Evolutionary conservation across 441 rosid genomes (phyloP), one percentile per base, ranked within the genome.

Genomic region (Pelargonium myrrhifolium): DNA sequence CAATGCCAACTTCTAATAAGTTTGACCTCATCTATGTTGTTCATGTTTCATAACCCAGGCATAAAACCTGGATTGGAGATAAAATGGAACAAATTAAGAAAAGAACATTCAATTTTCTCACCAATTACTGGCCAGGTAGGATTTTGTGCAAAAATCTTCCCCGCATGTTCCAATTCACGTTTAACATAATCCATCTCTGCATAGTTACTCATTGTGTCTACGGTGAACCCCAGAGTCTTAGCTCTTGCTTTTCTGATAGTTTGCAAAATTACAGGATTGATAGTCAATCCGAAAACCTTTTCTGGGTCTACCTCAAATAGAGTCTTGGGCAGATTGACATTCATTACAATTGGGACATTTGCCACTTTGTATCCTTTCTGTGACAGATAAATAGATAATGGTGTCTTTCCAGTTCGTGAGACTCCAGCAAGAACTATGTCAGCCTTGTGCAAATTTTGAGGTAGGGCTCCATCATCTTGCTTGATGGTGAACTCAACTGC

Each of bases 361-460:
- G 96, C 95, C 8, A 90, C 96, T 79, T 89, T 84, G 58, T 87
- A 89, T 59, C 96, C 97, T 74, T 90, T 86, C 71, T 93, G 96
- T 5, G 98, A 81, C 55, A 93, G 68, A 74, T 87, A 89, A 67
- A 88, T 85, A 0, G 98, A 89, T 72, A 87, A 78, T 0, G 96
- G 95, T 3, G 93, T 90, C 83, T 93, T 93, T 64, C 92, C 92
- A 10, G 95, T 85, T 6, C 95, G 85, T 24, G 98, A 89, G 70
- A 93, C 95, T 20, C 96, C 93, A 0, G 88, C 80, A 62, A 93
- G 95, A 69, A 90, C 74, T 62, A 89, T 82, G 71, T 89, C 92
- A 21, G 90, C 90, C 66, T 80, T 85, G 61, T 72, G 74, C 80
- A 93, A 77, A 78, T 90, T 89, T 62, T 83, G 75, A 0, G 97